Evolutionary conservation across 2,329 filamentous ascomycete species (phyloP).

Genomic region (Fusarium piperis): DNA sequence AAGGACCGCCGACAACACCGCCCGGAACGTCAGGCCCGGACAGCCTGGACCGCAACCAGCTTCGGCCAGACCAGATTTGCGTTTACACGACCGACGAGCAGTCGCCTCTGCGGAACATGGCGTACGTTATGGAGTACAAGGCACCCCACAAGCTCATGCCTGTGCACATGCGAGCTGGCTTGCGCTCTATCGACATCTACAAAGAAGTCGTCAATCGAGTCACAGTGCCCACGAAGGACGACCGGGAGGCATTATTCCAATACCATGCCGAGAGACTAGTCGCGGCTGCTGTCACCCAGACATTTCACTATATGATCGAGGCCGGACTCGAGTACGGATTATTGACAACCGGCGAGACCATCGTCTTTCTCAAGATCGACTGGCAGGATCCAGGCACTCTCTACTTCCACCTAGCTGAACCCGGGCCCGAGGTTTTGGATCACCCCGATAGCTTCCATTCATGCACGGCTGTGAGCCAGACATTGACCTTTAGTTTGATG

Average conservation of each 20-base stretch:
- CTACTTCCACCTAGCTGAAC: slow-evolving; percentile 10
- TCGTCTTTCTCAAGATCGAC: slow-evolving; percentile 7
- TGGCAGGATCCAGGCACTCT: slow-evolving; percentile 7
- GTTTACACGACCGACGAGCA: slow-evolving; percentile 18
- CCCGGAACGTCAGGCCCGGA: slow-evolving; percentile 26
- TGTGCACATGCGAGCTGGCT: slow-evolving; percentile 52
- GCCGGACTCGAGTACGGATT: slow-evolving; percentile 55
- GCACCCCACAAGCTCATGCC: slow-evolving; percentile 57
- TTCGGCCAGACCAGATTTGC: slow-evolving; percentile 48
- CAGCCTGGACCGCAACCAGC: slow-evolving; percentile 12
- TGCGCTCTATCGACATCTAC: slow-evolving; percentile 54
- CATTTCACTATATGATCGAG: slow-evolving; percentile 61
- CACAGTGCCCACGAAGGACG: slow-evolving; percentile 37
- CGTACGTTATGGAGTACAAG: slow-evolving; percentile 56
- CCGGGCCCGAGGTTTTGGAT: not conserved
- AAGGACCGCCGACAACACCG: slow-evolving; percentile 20
- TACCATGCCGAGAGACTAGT: slow-evolving; percentile 51
- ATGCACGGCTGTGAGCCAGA: slow-evolving; percentile 1
- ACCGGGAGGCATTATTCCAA: slow-evolving; percentile 46
- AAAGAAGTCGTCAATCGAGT: slow-evolving; percentile 45
- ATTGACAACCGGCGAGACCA: slow-evolving; percentile 36
- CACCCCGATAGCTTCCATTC: not conserved
- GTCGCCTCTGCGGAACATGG: slow-evolving; percentile 25
- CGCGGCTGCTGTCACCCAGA: slow-evolving; percentile 56
- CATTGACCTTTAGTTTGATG: slow-evolving; percentile 12